Conservation (phyloP, 345 rosid species). For the Populus davidiana region DNA sequence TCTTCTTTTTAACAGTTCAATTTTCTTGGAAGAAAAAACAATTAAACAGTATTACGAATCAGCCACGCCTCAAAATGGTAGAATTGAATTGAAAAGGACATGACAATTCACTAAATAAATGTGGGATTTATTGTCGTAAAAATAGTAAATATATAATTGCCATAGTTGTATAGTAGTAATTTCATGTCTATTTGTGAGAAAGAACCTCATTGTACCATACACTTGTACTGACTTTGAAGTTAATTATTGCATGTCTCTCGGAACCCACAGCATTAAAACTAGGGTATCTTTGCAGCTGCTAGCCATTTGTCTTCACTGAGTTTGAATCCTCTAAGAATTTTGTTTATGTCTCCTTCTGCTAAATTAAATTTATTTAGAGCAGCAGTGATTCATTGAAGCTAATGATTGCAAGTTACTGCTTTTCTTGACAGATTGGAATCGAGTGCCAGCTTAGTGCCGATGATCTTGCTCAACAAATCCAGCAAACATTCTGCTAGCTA, state of each 20-base stretch:
- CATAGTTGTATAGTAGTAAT: not conserved
- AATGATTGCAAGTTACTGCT: constrained; percentile 7
- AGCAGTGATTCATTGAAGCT: not conserved
- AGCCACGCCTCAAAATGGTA: not conserved
- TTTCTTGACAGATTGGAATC: constrained; percentile 71
- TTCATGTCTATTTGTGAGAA: not conserved
- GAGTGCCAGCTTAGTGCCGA: constrained; percentile 96
- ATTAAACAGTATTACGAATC: not conserved
- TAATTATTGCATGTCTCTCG: not conserved
- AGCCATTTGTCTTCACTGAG: not conserved
- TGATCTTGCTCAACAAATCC: constrained; percentile 86
- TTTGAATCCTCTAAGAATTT: not conserved
- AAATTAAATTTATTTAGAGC: not conserved
- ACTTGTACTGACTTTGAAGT: not conserved
- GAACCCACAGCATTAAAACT: not conserved
- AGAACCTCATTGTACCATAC: not conserved
- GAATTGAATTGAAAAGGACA: not conserved
- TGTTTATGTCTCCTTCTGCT: not conserved
- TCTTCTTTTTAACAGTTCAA: not conserved
- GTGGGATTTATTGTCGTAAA: not conserved
- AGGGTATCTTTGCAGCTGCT: not conserved
- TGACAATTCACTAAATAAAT: not conserved
- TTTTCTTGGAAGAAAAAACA: not conserved
- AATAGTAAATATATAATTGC: not conserved
- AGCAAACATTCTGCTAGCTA: constrained; percentile 64